Percentiles rank a stretch among this genome's conserved stretches.
phyloP scores from a whole-genome alignment of 2,329 filamentous ascomycete genomes.

The Spiromastix sp. region DNA sequence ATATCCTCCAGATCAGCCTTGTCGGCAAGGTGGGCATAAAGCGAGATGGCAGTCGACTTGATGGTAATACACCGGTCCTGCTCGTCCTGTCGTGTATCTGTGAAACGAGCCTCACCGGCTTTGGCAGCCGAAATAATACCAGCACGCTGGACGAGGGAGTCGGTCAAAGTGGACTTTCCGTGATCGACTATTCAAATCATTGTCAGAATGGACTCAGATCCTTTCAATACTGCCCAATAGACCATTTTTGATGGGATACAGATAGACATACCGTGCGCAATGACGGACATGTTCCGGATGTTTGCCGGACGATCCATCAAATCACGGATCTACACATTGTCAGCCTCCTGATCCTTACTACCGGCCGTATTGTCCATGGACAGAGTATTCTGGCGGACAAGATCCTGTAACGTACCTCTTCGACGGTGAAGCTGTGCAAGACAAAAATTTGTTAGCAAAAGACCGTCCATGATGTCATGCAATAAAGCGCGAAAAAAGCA shows the following conservation, averaged over 20 bases:
- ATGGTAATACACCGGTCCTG: constrained; percentile 99
- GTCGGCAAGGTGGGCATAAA: constrained; percentile 75
- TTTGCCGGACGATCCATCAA: constrained; percentile 46
- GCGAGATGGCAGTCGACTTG: constrained; percentile 99
- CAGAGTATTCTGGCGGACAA: no score
- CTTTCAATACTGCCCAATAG: neutral
- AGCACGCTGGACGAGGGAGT: constrained; percentile 96
- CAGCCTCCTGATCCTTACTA: neutral
- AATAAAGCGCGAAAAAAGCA: constrained; percentile 12
- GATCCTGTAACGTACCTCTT: constrained; percentile 55
- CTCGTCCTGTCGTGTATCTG: constrained; percentile 93
- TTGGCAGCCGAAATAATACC: constrained; percentile 99
- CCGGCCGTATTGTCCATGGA: neutral
- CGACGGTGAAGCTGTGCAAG: constrained; percentile 80
- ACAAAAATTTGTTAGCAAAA: constrained; percentile 21
- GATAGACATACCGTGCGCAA: constrained; percentile 70
- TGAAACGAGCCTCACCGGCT: constrained; percentile 91
- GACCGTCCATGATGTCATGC: constrained; percentile 11
- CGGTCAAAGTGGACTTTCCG: constrained; percentile 99
- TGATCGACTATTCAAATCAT: constrained; percentile 62
- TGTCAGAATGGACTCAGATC: constrained; percentile 1
- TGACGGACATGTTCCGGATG: constrained; percentile 97
- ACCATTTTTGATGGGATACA: constrained; percentile 4
- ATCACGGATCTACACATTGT: constrained; percentile 30
- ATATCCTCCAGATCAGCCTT: constrained; percentile 92